Percentiles rank a stretch among this genome's conserved stretches.
phyloP scores from a whole-genome alignment of 2,329 filamentous ascomycete species.

The Rhexocercosporidium sp. region DNA sequence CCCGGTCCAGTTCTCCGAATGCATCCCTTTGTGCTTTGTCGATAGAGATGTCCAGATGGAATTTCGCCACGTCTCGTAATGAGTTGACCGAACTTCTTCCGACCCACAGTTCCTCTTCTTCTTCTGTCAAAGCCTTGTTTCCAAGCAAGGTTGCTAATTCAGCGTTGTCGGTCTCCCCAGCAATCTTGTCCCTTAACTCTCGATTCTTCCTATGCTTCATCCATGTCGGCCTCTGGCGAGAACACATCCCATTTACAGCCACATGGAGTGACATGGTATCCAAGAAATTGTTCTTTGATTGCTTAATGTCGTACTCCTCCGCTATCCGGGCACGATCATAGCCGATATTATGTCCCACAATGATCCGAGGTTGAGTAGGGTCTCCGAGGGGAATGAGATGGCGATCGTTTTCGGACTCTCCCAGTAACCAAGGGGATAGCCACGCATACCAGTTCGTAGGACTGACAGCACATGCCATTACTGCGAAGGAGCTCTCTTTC shows the following conservation, averaged over 20 bases:
- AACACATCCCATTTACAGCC: slow-evolving; percentile 99
- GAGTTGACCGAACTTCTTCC: slow-evolving; percentile 95
- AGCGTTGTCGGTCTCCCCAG: slow-evolving; percentile 70
- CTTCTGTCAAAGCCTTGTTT: slow-evolving; percentile 69
- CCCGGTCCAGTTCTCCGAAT: slow-evolving; percentile 81
- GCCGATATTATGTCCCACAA: slow-evolving; percentile 94
- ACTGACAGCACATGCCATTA: slow-evolving; percentile 95
- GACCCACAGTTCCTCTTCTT: slow-evolving; percentile 96
- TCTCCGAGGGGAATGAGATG: slow-evolving; percentile 91
- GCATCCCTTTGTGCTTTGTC: slow-evolving; percentile 88
- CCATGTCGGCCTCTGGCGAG: slow-evolving; percentile 93
- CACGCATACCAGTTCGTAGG: slow-evolving; percentile 95
- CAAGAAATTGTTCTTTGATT: slow-evolving; percentile 84
- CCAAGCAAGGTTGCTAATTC: slow-evolving; percentile 76
- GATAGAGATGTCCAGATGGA: slow-evolving; percentile 89
- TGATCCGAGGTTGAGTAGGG: slow-evolving; percentile 70
- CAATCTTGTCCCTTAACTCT: slow-evolving; percentile 80
- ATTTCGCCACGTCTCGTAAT: slow-evolving; percentile 91
- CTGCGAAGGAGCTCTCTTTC: slow-evolving; percentile 88
- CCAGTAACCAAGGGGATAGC: slow-evolving; percentile 93
- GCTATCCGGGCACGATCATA: slow-evolving; percentile 88
- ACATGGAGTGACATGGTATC: slow-evolving; percentile 99
- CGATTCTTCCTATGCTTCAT: slow-evolving; percentile 94
- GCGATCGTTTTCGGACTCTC: slow-evolving; percentile 75
- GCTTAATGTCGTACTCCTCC: slow-evolving; percentile 86